Evolutionary conservation across 257 asterid species (phyloP).

Genomic region (Gardenia jasminoides): DNA sequence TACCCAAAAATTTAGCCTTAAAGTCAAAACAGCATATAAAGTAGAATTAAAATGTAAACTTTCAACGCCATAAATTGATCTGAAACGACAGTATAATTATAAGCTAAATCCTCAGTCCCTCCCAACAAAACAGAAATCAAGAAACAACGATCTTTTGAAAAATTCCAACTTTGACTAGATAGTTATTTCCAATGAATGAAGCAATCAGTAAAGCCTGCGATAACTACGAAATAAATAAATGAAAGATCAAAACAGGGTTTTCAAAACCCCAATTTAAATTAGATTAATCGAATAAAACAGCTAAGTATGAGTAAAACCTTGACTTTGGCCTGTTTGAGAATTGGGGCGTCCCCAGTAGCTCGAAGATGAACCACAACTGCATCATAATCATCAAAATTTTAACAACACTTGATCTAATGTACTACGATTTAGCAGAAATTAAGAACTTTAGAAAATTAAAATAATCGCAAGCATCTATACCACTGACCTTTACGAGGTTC

Average conservation of each 20-base stretch:
- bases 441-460: not conserved
- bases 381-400: conserved; percentile 1
- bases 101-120: no score
- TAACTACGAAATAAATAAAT: not conserved
- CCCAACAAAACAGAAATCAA: not conserved
- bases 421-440: not conserved
- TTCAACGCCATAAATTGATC: not conserved
- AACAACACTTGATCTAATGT: not conserved
- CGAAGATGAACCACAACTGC: conserved; percentile 90
- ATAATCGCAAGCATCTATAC: no score
- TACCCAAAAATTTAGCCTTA: no score
- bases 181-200: no score
- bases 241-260: not conserved
- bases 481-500: conserved; percentile 61
- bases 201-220: not conserved
- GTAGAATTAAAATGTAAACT: no score
- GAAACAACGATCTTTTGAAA: not conserved
- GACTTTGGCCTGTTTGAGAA: conserved; percentile 90
- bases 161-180: not conserved
- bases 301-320: conserved; percentile 46
- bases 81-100: no score
- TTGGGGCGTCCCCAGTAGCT: conserved; percentile 97
- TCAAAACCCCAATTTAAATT: not conserved
- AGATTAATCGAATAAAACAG: not conserved
- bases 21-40: no score